Base-by-base conservation (phyloP, 306 rosid species). In the Vicia villosa region DNA sequence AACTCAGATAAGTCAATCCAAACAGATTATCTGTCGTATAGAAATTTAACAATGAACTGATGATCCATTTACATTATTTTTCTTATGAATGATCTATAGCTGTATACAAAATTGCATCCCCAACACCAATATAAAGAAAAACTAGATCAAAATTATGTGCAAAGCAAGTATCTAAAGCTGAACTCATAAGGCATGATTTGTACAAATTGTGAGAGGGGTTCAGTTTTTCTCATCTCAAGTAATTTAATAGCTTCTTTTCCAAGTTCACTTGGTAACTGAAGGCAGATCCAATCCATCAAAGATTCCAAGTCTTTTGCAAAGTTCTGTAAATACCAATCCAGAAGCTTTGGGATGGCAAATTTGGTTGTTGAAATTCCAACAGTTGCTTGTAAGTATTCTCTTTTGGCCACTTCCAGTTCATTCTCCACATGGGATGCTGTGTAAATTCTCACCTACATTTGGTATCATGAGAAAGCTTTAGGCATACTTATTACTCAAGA, bases 261-360 rank as follows among this genome's bases (percentile, higher is more conserved):
- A 4, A 81, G 68, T 73, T 90, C 96, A 86, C 83, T 81, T 42
- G 99, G 99, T 74, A 94, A 76, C 50, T 91, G 96, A 52, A 94
- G 97, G 83, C 96, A 91, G 40, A 91, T 82, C 99, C 99, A 94
- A 55, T 94, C 97, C 60, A 94, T 77, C 74, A 94, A 74, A 11
- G 99, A 91, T 63, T 94, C 99, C 66, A 88, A 78, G 77, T 94
- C 97, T 81, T 94, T 91, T 38, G 96, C 97, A 41, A 91, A 94
- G 70, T 94, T 95, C 22, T 81, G 88, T 57, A 87, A 75, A 82
- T 94, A 87, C 99, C 99, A 91, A 78, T 91, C 89, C 70, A 91
- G 42, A 34, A 94, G 79, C 81, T 94, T 91, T 47, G 99, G 99
- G 43, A 94, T 78, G 38, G 84, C 78, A 75, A 94, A 84, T 61